A percentile compares a stretch with the other conserved stretches of the same genome.
Evolutionary conservation across 768 basidiomycete species (phyloP).

Genomic region (Holtermanniella nyarrowii): DNA sequence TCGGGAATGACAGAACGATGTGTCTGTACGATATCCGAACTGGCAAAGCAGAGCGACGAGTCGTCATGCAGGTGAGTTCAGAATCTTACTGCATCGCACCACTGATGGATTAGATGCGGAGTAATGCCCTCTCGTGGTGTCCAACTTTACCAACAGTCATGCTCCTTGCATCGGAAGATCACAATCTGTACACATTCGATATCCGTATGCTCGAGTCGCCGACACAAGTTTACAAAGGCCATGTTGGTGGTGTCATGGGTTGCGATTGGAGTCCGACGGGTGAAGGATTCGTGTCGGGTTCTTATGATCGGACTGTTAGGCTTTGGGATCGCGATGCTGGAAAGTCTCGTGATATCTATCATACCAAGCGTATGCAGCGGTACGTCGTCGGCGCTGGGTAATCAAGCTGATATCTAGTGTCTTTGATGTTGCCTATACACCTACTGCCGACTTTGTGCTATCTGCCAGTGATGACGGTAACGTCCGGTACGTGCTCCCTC

Average conservation of each 20-base stretch:
- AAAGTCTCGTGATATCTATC: conserved; percentile 76
- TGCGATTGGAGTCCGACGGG: conserved; percentile 98
- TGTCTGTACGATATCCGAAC: conserved; percentile 93
- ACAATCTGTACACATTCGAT: conserved; percentile 97
- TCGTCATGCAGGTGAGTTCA: conserved; percentile 71
- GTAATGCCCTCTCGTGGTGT: conserved; percentile 87
- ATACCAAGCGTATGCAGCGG: conserved; percentile 99
- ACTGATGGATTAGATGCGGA: conserved; percentile 55
- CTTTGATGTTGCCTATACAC: conserved; percentile 75
- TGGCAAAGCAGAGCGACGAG: conserved; percentile 83
- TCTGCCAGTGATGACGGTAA: conserved; percentile 92
- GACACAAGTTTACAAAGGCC: conserved; percentile 90
- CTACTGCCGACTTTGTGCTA: conserved; percentile 80
- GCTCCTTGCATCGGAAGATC: conserved; percentile 94
- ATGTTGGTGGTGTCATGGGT: conserved; percentile 91
- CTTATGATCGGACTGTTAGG: conserved; percentile 88
- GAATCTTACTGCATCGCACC: neutral
- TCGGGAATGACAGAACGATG: conserved; percentile 90
- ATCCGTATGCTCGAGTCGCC: conserved; percentile 71
- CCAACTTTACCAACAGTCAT: conserved; percentile 87
- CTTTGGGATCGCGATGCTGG: conserved; percentile 86
- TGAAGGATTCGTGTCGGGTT: conserved; percentile 86
- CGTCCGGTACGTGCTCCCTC: conserved; percentile 47
- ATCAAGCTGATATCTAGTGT: conserved; percentile 49
- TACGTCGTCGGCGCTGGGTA: conserved; percentile 34